Percentiles rank a stretch among this genome's conserved stretches.
These are phyloP conservation scores for Ceratobasidium sp. DNA, from an alignment of 1,284 basidiomycete species.

Conservation along the genomic window DNA sequence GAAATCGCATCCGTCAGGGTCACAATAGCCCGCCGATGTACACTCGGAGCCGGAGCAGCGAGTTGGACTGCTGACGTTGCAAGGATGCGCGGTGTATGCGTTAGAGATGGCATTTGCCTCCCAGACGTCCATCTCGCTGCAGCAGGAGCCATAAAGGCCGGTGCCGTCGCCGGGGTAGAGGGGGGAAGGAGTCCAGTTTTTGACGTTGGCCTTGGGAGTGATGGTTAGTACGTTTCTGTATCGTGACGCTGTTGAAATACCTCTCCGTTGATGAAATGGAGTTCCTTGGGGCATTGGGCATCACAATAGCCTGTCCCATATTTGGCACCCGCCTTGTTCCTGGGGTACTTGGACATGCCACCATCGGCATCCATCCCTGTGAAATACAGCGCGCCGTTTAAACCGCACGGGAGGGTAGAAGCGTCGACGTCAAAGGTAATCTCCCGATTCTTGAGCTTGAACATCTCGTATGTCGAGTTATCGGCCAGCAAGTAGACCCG, in stretches of 20 bases:
- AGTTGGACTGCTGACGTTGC: constrained; percentile 28
- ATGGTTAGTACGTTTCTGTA: not conserved
- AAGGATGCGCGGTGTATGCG: constrained; percentile 54
- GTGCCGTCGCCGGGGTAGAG: constrained; percentile 40
- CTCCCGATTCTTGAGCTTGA: constrained; percentile 62
- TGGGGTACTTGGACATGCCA: constrained; percentile 56
- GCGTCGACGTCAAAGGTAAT: constrained; percentile 66
- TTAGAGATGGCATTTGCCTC: constrained; percentile 57
- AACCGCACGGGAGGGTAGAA: constrained; percentile 60
- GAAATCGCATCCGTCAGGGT: constrained; percentile 62
- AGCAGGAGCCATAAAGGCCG: constrained; percentile 41
- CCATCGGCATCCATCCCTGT: constrained; percentile 62
- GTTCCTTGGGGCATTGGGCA: constrained; percentile 60
- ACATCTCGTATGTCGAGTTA: constrained; percentile 57
- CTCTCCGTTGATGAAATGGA: constrained; percentile 59
- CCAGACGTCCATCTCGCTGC: constrained; percentile 43
- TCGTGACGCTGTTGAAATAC: constrained; percentile 42
- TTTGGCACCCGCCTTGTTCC: constrained; percentile 63
- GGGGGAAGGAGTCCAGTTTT: constrained; percentile 26
- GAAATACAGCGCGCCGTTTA: constrained; percentile 62
- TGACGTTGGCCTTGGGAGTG: constrained; percentile 39
- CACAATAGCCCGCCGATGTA: constrained; percentile 46
- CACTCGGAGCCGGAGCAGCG: constrained; percentile 43
- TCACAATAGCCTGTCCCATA: constrained; percentile 66
- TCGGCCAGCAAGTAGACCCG: constrained; percentile 60